phyloP scores from a whole-genome alignment of 345 rosid genomes.

The Acer negundo region DNA sequence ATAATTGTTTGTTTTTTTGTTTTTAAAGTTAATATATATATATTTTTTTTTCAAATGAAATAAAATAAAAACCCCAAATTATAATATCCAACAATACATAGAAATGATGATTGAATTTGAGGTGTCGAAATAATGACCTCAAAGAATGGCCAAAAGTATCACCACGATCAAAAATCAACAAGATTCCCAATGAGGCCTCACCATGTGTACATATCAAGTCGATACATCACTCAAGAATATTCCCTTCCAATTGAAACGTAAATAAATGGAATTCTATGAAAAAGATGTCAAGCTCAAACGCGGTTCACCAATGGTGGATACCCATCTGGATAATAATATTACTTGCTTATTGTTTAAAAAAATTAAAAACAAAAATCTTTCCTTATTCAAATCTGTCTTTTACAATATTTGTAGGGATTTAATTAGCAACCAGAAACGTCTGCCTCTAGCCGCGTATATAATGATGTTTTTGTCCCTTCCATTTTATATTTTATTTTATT shows the following conservation, averaged over 20 bases:
- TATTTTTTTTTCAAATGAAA: no score
- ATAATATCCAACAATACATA: not conserved
- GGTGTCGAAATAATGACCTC: constrained; percentile 30
- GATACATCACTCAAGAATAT: constrained; percentile 18
- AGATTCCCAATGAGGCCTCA: constrained; percentile 24
- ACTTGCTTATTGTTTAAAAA: not conserved
- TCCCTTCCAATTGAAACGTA: constrained; percentile 14
- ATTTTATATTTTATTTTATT: no score
- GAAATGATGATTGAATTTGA: constrained; percentile 4
- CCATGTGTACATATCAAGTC: constrained; percentile 16
- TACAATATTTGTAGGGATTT: not conserved
- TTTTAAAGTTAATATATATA: no score
- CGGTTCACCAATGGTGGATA: constrained; percentile 38
- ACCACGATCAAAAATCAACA: constrained; percentile 6
- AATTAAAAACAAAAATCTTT: no score
- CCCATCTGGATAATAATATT: not conserved
- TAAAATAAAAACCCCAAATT: no score
- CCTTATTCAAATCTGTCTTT: not conserved
- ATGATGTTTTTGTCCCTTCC: not conserved
- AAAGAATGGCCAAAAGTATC: constrained; percentile 1
- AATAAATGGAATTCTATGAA: not conserved
- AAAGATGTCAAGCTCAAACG: constrained; percentile 18
- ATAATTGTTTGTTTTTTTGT: no score
- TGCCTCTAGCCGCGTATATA: not conserved
- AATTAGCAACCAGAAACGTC: not conserved